Percentiles rank a stretch among this genome's conserved stretches.
Conservation (phyloP, 2,329 filamentous ascomycete species). For the Fusarium floridanum region DNA sequence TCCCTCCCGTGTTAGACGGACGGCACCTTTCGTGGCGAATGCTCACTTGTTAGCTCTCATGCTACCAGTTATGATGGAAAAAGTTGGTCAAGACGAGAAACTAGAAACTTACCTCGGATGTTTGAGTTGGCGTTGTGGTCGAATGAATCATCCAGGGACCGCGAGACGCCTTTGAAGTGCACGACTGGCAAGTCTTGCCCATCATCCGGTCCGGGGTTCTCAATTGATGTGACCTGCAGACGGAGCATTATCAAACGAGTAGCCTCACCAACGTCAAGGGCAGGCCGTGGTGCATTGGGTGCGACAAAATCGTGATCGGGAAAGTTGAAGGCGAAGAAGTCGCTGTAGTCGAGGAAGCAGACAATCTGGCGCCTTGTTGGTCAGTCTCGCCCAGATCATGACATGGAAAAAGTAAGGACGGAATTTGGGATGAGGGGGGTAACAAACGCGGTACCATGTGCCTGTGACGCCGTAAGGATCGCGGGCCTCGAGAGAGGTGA, state of each 20-base stretch:
- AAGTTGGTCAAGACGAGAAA: background rate
- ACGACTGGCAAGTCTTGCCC: slow-evolving; percentile 73
- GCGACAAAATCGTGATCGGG: slow-evolving; percentile 56
- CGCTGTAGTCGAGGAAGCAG: slow-evolving; percentile 74
- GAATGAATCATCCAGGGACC: slow-evolving; percentile 72
- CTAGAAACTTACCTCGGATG: slow-evolving; percentile 68
- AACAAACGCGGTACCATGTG: slow-evolving; percentile 75
- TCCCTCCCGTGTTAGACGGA: slow-evolving; percentile 75
- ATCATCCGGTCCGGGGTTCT: slow-evolving; percentile 69
- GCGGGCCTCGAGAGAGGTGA: slow-evolving; percentile 60
- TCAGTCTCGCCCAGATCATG: slow-evolving; percentile 19
- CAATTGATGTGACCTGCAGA: slow-evolving; percentile 71
- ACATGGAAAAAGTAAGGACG: background rate
- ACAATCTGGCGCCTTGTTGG: slow-evolving; percentile 52
- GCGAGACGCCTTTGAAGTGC: slow-evolving; percentile 73
- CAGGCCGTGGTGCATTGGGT: slow-evolving; percentile 59
- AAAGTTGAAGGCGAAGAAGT: slow-evolving; percentile 82
- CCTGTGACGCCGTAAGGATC: slow-evolving; percentile 81
- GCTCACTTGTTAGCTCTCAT: slow-evolving; percentile 34
- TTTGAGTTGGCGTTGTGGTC: slow-evolving; percentile 77
- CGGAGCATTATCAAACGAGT: slow-evolving; percentile 79
- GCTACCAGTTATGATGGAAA: background rate
- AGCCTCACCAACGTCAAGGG: slow-evolving; percentile 74
- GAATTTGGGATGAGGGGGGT: background rate
- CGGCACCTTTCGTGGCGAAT: slow-evolving; percentile 62